Conservation (phyloP, 2,329 filamentous ascomycete species). For the Hypomyces perniciosus region DNA sequence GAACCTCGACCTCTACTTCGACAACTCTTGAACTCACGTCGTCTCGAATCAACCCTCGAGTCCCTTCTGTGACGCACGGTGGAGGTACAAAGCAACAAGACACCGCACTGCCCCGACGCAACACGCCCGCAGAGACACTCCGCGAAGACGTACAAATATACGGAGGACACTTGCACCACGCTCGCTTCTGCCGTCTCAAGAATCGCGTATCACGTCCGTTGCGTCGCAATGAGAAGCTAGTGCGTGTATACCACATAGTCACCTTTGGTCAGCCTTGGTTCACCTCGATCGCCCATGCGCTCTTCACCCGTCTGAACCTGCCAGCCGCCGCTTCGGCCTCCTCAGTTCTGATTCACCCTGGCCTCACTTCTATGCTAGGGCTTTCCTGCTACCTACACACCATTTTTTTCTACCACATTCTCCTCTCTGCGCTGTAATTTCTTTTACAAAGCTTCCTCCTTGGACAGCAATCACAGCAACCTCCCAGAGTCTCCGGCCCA, state of each 20-base stretch:
- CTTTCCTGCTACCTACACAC: constrained; percentile 6
- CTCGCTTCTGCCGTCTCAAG: constrained; percentile 7
- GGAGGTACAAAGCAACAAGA: constrained; percentile 2
- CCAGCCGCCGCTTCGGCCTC: constrained; percentile 1
- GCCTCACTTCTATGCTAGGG: constrained; percentile 11
- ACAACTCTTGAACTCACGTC: neutral
- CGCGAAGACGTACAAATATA: neutral
- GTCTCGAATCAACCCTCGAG: neutral
- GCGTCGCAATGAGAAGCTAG: neutral
- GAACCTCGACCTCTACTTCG: neutral
- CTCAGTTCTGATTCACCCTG: constrained; percentile 16
- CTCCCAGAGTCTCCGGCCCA: neutral
- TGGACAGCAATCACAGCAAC: neutral
- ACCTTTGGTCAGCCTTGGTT: neutral
- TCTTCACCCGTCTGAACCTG: neutral
- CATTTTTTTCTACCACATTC: too few relatives aligned
- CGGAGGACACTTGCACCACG: constrained; percentile 9
- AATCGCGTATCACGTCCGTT: constrained; percentile 8
- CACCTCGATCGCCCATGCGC: neutral
- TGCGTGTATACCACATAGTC: neutral
- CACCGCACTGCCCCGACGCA: constrained; percentile 8
- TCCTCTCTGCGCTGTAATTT: neutral
- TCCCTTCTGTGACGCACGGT: neutral
- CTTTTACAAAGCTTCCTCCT: neutral
- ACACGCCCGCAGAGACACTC: neutral